Conservation (phyloP, 1,284 basidiomycete genomes). For the Tilletia setariae region DNA sequence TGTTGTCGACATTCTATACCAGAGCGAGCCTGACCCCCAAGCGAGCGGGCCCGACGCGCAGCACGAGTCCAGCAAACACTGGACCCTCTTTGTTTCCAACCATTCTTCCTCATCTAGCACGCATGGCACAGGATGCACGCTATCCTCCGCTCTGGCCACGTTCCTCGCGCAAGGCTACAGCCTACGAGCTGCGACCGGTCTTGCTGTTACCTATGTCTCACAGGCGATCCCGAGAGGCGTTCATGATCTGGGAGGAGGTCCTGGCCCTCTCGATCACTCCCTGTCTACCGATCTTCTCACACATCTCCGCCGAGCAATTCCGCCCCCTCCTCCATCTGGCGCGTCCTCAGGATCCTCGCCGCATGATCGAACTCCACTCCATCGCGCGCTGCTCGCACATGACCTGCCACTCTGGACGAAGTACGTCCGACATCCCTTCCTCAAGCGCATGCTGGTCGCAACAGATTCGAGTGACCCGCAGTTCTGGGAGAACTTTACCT, state of each 20-base stretch:
- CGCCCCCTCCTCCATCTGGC: neutral
- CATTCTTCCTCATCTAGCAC: conserved; percentile 53
- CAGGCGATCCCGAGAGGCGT: conserved; percentile 71
- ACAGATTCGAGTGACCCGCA: conserved; percentile 58
- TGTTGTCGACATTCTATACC: conserved; percentile 65
- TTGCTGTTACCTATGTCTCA: conserved; percentile 71
- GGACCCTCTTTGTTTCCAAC: conserved; percentile 39
- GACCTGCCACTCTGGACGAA: conserved; percentile 35
- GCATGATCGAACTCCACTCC: neutral
- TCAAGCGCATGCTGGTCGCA: conserved; percentile 69
- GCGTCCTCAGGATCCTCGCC: neutral
- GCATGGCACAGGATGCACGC: conserved; percentile 90
- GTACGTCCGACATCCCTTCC: conserved; percentile 71
- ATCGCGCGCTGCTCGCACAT: neutral
- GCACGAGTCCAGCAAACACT: neutral
- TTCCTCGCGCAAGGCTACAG: conserved; percentile 63
- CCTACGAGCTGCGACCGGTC: conserved; percentile 65
- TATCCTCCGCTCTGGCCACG: conserved; percentile 77
- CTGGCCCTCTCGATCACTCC: conserved; percentile 84
- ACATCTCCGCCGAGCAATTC: conserved; percentile 63
- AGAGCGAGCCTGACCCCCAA: neutral
- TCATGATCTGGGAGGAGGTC: conserved; percentile 67
- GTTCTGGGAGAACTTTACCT: conserved; percentile 62
- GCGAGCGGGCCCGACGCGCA: neutral
- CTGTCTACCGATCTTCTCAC: conserved; percentile 63